Conservation (phyloP, 768 basidiomycete species). For the Naganishia friedmannii region DNA sequence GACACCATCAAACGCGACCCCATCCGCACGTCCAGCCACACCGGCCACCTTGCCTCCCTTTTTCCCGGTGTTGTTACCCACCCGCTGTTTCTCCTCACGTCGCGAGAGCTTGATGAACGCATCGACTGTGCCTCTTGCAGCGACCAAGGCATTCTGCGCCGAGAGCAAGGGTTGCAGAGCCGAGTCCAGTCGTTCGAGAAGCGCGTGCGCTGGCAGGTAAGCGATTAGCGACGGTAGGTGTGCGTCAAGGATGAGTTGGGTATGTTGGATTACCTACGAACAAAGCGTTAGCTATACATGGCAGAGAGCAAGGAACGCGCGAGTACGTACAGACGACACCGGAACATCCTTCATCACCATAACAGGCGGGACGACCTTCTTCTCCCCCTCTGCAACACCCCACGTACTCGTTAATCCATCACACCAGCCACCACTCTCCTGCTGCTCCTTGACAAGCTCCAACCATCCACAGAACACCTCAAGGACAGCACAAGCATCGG, state of each 20-base stretch:
- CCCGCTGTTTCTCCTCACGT: slow-evolving; percentile 26
- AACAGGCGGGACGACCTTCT: not conserved
- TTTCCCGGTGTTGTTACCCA: slow-evolving; percentile 22
- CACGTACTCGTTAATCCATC: slow-evolving; percentile 29
- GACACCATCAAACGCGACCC: slow-evolving; percentile 17
- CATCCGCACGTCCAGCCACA: not conserved
- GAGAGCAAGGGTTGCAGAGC: slow-evolving; percentile 37
- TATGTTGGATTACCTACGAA: slow-evolving; percentile 36
- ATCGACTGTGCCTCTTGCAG: slow-evolving; percentile 42
- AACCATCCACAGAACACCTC: slow-evolving; percentile 37
- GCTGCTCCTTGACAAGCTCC: slow-evolving; percentile 34
- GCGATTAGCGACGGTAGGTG: slow-evolving; percentile 45
- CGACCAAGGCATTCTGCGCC: slow-evolving; percentile 40
- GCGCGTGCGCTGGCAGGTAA: slow-evolving; percentile 38
- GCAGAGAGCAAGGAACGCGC: not conserved
- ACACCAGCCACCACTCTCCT: slow-evolving; percentile 25
- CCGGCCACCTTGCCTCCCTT: not conserved
- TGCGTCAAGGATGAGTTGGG: slow-evolving; percentile 43
- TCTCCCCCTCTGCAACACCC: slow-evolving; percentile 24
- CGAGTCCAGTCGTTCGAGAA: slow-evolving; percentile 37
- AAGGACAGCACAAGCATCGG: slow-evolving; percentile 41
- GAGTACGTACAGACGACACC: slow-evolving; percentile 1
- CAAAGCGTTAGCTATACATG: too few relatives aligned
- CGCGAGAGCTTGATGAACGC: slow-evolving; percentile 41
- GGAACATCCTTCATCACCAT: slow-evolving; percentile 21